These are phyloP conservation scores for Phytomonas serpens DNA, from an alignment of 208 protist species.

Conservation along the genomic window DNA sequence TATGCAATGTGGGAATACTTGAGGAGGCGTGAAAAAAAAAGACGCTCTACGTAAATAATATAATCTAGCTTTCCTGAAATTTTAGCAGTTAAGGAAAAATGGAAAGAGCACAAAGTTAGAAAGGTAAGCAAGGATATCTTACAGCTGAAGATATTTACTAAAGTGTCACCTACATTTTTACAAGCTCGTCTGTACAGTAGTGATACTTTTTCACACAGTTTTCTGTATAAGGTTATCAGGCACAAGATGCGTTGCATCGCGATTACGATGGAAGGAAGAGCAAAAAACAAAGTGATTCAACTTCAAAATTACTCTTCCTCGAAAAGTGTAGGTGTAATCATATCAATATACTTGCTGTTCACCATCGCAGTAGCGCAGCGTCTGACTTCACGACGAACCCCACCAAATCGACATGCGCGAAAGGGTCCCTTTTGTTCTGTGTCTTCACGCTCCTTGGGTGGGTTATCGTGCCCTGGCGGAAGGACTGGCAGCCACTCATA, in stretches of 20 bases:
- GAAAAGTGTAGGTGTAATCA: slow-evolving; percentile 61
- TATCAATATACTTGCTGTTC: slow-evolving; percentile 56
- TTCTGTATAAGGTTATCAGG: not conserved
- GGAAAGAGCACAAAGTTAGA: not conserved
- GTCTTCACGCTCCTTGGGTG: not conserved
- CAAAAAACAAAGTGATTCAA: not conserved
- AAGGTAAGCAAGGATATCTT: not conserved
- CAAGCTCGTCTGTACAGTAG: not conserved
- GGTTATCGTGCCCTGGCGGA: not conserved
- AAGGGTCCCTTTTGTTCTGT: slow-evolving; percentile 9
- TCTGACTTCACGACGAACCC: slow-evolving; percentile 28
- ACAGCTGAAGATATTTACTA: not conserved
- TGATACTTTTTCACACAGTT: not conserved
- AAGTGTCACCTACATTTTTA: not conserved
- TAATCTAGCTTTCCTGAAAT: not conserved
- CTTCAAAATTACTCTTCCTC: slow-evolving; percentile 17
- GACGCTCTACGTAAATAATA: not conserved
- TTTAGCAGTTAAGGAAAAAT: not conserved
- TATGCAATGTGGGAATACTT: not conserved
- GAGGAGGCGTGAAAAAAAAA: slow-evolving; percentile 5
- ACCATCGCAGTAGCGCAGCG: slow-evolving; percentile 49
- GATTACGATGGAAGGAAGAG: slow-evolving; percentile 1
- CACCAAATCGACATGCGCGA: slow-evolving; percentile 22
- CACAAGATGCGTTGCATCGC: not conserved
- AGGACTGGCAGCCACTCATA: slow-evolving; percentile 25